Conservation (phyloP, 352 stramenopile genomes). For the Elongisporangium anandrum region DNA sequence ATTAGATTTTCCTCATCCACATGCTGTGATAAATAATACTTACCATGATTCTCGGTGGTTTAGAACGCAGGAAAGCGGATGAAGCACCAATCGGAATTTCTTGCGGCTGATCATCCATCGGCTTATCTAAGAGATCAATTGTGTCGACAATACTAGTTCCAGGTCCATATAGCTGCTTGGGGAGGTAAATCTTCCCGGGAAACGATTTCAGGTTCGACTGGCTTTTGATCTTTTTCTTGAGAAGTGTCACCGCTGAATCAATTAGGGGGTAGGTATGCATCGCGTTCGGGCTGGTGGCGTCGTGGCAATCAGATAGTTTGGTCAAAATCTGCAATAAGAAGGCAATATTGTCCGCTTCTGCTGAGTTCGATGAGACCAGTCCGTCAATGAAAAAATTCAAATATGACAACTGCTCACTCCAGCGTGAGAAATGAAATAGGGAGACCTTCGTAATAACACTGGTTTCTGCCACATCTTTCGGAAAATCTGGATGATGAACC, state of each 20-base stretch:
- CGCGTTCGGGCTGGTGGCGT: conserved; percentile 33
- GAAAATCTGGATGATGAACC: conserved; percentile 72
- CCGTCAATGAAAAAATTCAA: conserved; percentile 73
- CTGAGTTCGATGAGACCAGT: conserved; percentile 45
- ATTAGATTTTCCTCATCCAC: not conserved
- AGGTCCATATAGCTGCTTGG: conserved; percentile 51
- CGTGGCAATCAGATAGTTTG: conserved; percentile 71
- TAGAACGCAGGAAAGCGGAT: not conserved
- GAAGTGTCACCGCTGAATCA: conserved; percentile 40
- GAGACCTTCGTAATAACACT: conserved; percentile 20
- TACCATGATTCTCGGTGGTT: conserved; percentile 37
- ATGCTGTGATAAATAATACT: conserved; percentile 9
- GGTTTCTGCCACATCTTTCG: conserved; percentile 28
- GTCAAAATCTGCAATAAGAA: conserved; percentile 82
- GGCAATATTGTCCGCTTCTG: conserved; percentile 75
- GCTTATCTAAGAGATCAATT: not conserved
- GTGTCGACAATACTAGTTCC: not conserved
- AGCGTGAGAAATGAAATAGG: conserved; percentile 29
- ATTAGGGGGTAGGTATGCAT: conserved; percentile 62
- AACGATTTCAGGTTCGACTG: conserved; percentile 82
- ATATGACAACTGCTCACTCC: conserved; percentile 52
- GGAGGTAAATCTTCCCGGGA: conserved; percentile 79
- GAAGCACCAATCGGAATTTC: not conserved
- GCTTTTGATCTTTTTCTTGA: conserved; percentile 85
- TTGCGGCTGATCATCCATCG: not conserved